Base-by-base conservation (phyloP, 768 basidiomycete species). In the Mycena vitilis region DNA sequence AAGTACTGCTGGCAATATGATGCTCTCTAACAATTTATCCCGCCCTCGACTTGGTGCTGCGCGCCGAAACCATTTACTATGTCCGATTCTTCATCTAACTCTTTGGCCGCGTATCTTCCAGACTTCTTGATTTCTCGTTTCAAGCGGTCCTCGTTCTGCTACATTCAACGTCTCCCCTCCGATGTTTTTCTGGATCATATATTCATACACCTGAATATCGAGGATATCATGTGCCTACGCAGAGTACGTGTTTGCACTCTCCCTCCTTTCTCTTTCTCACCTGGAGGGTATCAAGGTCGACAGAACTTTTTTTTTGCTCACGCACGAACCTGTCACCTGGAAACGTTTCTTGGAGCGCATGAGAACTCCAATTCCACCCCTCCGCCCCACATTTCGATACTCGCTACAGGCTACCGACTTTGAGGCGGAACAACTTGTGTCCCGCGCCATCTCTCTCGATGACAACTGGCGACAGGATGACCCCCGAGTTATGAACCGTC, bases 311-410 rank as follows among this genome's bases (percentile, higher is more conserved):
- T 91, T 86, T 72, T 76, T 88, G 37, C 81, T 92, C 65, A 91
- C 90, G 0, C 89, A 91, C 64, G 87, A 91, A 70, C 86, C 90
- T 20, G 78, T 87, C 53, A 87, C 92, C 47, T 92, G 91, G 91
- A 90, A 89, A 75, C 85, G 86, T 20, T 87, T 90, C 67, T 78
- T 92, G 65, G 76, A 79, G 47, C 75, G 78, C n/a, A 80, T 90
- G 69, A 81, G 81, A 30, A 80, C 89, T n/a, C 88, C 87, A 11
- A 77, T 89, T 20, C 86, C 90, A 7, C 88, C 88, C 5, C 77
- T 90, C 6, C 88, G 89, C 2, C 90, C 90, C 0, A 88, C 88
- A 0, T 81, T 82, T 68, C 82, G 83, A 38, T 86, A 87, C 72
- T 77, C 77, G 18, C 71, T 77, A 16, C 65, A 75, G 57, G 61